A percentile compares a stretch with the other conserved stretches of the same genome.
These are phyloP conservation scores for Fusarium zealandicum DNA, from an alignment of 2,329 filamentous ascomycete genomes.

Conservation along the genomic window DNA sequence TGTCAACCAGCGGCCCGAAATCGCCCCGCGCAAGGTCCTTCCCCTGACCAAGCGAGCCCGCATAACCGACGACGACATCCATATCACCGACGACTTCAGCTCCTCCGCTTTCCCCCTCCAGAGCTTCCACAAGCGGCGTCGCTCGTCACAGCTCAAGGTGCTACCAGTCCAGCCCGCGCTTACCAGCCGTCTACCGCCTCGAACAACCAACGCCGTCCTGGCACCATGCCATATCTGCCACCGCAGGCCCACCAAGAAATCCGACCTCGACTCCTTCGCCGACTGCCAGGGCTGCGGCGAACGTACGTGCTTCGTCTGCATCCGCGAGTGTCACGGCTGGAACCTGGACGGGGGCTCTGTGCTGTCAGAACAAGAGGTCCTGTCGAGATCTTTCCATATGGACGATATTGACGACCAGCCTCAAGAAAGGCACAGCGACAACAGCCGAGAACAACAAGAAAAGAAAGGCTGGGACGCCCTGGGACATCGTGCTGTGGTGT, in stretches of 20 bases:
- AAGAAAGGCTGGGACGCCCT: slow-evolving; percentile 48
- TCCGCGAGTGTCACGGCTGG: slow-evolving; percentile 67
- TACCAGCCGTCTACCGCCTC: slow-evolving; percentile 9
- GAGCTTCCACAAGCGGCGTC: slow-evolving; percentile 34
- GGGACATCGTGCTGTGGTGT: slow-evolving; percentile 63
- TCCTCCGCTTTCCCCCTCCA: slow-evolving; percentile 5
- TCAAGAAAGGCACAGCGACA: slow-evolving; percentile 14
- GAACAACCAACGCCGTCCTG: slow-evolving; percentile 44
- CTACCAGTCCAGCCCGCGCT: slow-evolving; percentile 31
- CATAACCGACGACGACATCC: slow-evolving; percentile 36
- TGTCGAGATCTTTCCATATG: slow-evolving; percentile 59
- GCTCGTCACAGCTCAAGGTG: slow-evolving; percentile 39
- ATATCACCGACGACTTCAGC: slow-evolving; percentile 25
- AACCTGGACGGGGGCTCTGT: slow-evolving; percentile 32
- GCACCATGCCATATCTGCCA: slow-evolving; percentile 73
- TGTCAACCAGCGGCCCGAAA: slow-evolving; percentile 37
- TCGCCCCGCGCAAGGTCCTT: slow-evolving; percentile 42
- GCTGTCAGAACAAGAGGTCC: slow-evolving; percentile 46
- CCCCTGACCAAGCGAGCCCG: slow-evolving; percentile 45
- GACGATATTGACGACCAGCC: slow-evolving; percentile 52
- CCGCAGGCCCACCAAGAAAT: slow-evolving; percentile 68
- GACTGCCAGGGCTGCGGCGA: slow-evolving; percentile 68
- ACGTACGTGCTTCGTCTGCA: slow-evolving; percentile 73
- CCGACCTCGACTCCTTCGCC: slow-evolving; percentile 70
- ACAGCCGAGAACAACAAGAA: slow-evolving; percentile 20